phyloP scores from a whole-genome alignment of 345 rosid genomes.

The Arabidopsis arenosa region DNA sequence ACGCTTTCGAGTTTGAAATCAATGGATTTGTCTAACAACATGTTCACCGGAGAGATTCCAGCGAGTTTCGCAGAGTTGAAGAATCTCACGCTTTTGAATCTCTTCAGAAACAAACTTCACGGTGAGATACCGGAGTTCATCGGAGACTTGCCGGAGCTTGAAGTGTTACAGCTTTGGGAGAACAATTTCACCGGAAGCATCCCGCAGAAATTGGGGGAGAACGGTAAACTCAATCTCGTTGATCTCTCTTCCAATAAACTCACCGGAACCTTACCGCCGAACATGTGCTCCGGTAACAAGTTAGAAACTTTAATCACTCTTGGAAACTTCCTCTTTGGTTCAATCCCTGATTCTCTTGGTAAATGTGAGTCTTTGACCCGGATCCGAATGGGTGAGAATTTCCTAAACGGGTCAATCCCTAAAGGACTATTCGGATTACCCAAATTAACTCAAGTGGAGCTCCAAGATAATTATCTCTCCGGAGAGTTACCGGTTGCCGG shows the following conservation, averaged over 20 bases:
- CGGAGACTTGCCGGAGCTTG: conserved; percentile 72
- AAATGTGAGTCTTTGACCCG: conserved; percentile 69
- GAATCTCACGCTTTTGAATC: conserved; percentile 74
- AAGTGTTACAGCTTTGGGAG: conserved; percentile 92
- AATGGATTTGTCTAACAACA: conserved; percentile 87
- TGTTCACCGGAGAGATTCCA: conserved; percentile 81
- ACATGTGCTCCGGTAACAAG: conserved; percentile 70
- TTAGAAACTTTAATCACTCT: conserved; percentile 76
- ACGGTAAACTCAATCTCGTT: conserved; percentile 58
- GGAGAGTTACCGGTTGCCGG: conserved; percentile 69
- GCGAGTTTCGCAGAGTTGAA: conserved; percentile 56
- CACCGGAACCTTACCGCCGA: conserved; percentile 73
- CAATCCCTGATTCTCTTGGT: conserved; percentile 78
- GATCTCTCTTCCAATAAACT: conserved; percentile 89
- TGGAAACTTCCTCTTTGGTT: conserved; percentile 74
- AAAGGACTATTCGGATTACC: conserved; percentile 80
- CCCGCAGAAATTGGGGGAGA: conserved; percentile 67
- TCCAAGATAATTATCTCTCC: conserved; percentile 67
- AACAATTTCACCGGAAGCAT: conserved; percentile 84
- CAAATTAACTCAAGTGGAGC: conserved; percentile 72
- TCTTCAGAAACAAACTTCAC: conserved; percentile 82
- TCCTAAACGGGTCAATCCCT: conserved; percentile 82
- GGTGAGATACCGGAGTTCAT: conserved; percentile 82
- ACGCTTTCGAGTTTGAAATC: conserved; percentile 71
- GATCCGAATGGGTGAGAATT: conserved; percentile 92